Base-by-base conservation (phyloP, 2,329 filamentous ascomycete genomes). In the Neonectria faginata region DNA sequence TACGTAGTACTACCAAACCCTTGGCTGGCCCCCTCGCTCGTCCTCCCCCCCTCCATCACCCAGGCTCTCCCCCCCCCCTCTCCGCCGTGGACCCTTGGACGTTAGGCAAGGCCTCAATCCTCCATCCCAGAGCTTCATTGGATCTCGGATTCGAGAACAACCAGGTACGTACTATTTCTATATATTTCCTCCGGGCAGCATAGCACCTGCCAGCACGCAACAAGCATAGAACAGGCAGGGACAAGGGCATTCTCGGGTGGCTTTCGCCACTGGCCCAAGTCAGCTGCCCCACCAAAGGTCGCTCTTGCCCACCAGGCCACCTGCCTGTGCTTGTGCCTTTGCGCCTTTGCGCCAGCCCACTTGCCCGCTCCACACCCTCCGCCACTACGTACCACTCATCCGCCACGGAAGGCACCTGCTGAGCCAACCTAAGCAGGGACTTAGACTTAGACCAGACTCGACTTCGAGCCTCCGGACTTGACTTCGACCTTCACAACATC, bases 251-350 rank as follows among this genome's bases (percentile, higher is more conserved):
- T 33, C 42, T 63, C 62, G 66, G 69, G 71, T 70, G 72, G 71
- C 71, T 74, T 73, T 74, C 59, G 74, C 74, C 74, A 75, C 74
- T 68, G 63, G 68, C 58, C 68, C 67, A 73, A 76, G 74, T 77
- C 75, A 77, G 74, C 72, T 76, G 74, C 73, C 70, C 74, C 74
- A 76, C 73, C 67, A 72, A 62, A 71, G 65, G 68, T 64, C 68
- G 68, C 62, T 64, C 66, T 67, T 60, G 59, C 66, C 57, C 65
- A 56, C 60, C 63, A 20, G n/a, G 39, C 55, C 60, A 53, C 53
- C 55, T 61, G 27, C 55, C 58, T 58, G 56, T 60, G 39, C 39
- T 51, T 64, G 56, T 64, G 62, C 62, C 52, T 51, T 22, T 55
- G 55, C 55, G 62, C 62, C 52, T 51, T 22, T 55, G 60, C 55